phyloP scores from a whole-genome alignment of 495 filamentous ascomycete genomes.

The Parathielavia hyrcaniae region DNA sequence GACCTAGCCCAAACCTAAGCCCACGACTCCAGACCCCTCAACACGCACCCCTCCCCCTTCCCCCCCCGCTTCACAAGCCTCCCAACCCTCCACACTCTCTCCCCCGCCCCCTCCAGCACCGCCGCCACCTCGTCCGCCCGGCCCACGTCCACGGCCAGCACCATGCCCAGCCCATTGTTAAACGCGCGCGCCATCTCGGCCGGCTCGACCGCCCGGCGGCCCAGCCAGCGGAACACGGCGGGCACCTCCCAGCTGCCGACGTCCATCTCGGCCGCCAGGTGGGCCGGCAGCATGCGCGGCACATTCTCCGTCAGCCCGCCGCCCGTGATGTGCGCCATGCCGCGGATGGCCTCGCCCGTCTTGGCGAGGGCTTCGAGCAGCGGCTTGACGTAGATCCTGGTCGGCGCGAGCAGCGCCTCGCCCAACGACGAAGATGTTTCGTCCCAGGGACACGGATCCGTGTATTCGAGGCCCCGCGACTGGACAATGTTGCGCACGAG shows the following conservation, averaged over 20 bases:
- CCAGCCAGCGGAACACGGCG: slow-evolving; percentile 77
- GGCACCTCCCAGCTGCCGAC: slow-evolving; percentile 64
- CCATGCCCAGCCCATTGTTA: slow-evolving; percentile 92
- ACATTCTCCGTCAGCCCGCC: slow-evolving; percentile 90
- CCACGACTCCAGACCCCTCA: slow-evolving; percentile 70
- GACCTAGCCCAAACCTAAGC: slow-evolving; percentile 10
- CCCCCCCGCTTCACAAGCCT: slow-evolving; percentile 50
- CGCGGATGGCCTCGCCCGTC: slow-evolving; percentile 52
- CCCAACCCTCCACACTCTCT: slow-evolving; percentile 73
- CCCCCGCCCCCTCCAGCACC: slow-evolving; percentile 57
- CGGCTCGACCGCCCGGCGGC: slow-evolving; percentile 58
- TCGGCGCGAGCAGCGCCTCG: slow-evolving; percentile 68
- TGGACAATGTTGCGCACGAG: slow-evolving; percentile 83
- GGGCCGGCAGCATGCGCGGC: slow-evolving; percentile 77
- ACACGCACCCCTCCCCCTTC: slow-evolving; percentile 57
- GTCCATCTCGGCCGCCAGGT: slow-evolving; percentile 71
- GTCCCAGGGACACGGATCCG: slow-evolving; percentile 68
- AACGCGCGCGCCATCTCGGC: slow-evolving; percentile 84
- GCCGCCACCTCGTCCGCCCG: slow-evolving; percentile 48
- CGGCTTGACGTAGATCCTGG: slow-evolving; percentile 72
- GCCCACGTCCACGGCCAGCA: slow-evolving; percentile 62
- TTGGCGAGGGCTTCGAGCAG: slow-evolving; percentile 58
- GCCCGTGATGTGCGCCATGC: slow-evolving; percentile 93
- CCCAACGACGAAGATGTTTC: slow-evolving; percentile 51
- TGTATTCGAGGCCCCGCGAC: slow-evolving; percentile 60